phyloP scores from a whole-genome alignment of 106 monocot species.

The Dendrobium chrysotoxum region DNA sequence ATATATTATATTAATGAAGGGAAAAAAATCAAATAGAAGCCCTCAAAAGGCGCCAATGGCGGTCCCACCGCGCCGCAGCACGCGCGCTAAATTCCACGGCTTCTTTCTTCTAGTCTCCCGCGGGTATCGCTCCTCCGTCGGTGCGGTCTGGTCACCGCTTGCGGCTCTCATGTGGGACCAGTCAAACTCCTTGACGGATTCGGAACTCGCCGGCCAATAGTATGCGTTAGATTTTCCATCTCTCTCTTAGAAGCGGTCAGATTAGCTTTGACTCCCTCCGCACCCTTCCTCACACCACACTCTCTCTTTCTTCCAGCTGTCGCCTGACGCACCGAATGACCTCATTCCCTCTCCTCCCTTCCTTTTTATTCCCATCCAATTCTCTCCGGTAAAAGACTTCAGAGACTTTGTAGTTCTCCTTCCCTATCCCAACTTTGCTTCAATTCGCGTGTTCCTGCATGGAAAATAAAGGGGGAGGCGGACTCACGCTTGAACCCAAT shows the following conservation, averaged over 20 bases:
- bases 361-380: conserved; percentile 32
- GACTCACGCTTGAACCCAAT: conserved; percentile 5
- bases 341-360: conserved; percentile 2
- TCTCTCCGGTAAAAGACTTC: conserved; percentile 41
- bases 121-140: background rate
- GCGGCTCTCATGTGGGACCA: conserved; percentile 1
- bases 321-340: conserved; percentile 35
- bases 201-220: conserved; percentile 40
- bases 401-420: background rate
- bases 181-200: conserved; percentile 38
- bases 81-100: background rate
- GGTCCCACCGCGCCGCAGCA: conserved; percentile 10
- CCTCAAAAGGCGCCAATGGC: background rate
- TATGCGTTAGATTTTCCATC: conserved; percentile 5
- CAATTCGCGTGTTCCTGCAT: background rate
- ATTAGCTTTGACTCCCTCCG: conserved; percentile 10
- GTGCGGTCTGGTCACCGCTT: conserved; percentile 10
- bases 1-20: too few relatives aligned
- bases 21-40: background rate
- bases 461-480: conserved; percentile 24
- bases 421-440: background rate
- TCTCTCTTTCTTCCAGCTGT: conserved; percentile 16
- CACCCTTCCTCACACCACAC: background rate
- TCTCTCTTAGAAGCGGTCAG: conserved; percentile 17
- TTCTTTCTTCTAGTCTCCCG: too few relatives aligned